A percentile compares a stretch with the other conserved stretches of the same genome.
These are phyloP conservation scores for Leccinum subgranulosum DNA, from an alignment of 768 basidiomycete species.

Conservation along the genomic window DNA sequence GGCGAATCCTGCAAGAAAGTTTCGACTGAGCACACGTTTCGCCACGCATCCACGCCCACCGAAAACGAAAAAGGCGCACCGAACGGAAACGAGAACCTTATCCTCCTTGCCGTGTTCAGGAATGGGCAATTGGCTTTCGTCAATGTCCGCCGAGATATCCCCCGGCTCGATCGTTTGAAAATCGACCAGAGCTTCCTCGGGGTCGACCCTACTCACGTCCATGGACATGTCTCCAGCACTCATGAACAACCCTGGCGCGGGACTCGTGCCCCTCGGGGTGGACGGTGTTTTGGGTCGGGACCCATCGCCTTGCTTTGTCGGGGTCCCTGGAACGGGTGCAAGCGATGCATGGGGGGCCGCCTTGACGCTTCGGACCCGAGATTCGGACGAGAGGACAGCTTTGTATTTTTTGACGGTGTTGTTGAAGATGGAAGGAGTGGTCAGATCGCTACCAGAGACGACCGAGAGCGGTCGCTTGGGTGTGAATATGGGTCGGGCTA, in stretches of 20 bases:
- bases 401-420: constrained; percentile 65
- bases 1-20: constrained; percentile 53
- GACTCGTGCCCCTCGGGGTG: constrained; percentile 52
- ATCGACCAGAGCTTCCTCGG: constrained; percentile 75
- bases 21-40: constrained; percentile 1
- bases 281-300: constrained; percentile 52
- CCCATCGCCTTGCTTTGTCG: constrained; percentile 40
- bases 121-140: constrained; percentile 47
- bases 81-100: constrained; percentile 83
- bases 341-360: constrained; percentile 28
- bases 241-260: constrained; percentile 37
- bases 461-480: constrained; percentile 50
- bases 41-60: not conserved
- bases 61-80: constrained; percentile 41
- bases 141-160: constrained; percentile 68
- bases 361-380: constrained; percentile 33
- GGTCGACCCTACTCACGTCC: constrained; percentile 73
- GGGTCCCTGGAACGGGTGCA: constrained; percentile 51
- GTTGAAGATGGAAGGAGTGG: constrained; percentile 34
- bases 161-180: constrained; percentile 65
- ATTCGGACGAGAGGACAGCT: constrained; percentile 52
- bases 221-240: constrained; percentile 54
- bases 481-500: constrained; percentile 45
- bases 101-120: constrained; percentile 68
- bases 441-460: constrained; percentile 30